These are phyloP conservation scores for Erigeron philadelphicus DNA, from an alignment of 140 eudicot species.

Conservation along the genomic window DNA sequence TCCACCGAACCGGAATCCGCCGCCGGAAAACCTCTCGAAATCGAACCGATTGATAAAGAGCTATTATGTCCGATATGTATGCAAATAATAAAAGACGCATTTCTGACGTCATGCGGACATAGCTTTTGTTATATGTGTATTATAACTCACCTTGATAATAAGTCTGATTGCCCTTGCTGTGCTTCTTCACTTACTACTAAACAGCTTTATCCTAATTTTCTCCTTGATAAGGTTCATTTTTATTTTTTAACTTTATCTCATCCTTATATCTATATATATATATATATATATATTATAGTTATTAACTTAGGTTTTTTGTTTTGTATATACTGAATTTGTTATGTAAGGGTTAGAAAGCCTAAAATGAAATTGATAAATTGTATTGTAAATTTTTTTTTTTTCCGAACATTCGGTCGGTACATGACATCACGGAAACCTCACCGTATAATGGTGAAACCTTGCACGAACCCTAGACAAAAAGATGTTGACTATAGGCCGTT, in stretches of 20 bases:
- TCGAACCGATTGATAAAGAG: conserved; percentile 40
- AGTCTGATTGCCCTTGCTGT: conserved; percentile 58
- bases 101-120: conserved; percentile 60
- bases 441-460: too few relatives aligned
- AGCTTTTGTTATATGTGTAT: conserved; percentile 64
- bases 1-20: conserved; percentile 24
- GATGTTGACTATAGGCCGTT: too few relatives aligned
- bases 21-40: conserved; percentile 22
- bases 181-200: conserved; percentile 36
- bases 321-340: too few relatives aligned
- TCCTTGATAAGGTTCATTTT: conserved; percentile 46
- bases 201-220: conserved; percentile 55
- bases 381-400: too few relatives aligned
- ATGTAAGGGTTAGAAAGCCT: too few relatives aligned
- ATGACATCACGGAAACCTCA: too few relatives aligned
- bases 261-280: not conserved
- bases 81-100: conserved; percentile 57
- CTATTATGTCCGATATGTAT: conserved; percentile 62
- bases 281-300: too few relatives aligned
- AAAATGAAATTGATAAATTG: too few relatives aligned
- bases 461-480: too few relatives aligned
- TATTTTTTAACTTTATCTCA: not conserved
- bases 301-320: too few relatives aligned
- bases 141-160: conserved; percentile 49
- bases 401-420: too few relatives aligned